These are phyloP conservation scores for Grosmannia clavigera DNA, from an alignment of 2,329 filamentous ascomycete genomes.

Conservation along the genomic window DNA sequence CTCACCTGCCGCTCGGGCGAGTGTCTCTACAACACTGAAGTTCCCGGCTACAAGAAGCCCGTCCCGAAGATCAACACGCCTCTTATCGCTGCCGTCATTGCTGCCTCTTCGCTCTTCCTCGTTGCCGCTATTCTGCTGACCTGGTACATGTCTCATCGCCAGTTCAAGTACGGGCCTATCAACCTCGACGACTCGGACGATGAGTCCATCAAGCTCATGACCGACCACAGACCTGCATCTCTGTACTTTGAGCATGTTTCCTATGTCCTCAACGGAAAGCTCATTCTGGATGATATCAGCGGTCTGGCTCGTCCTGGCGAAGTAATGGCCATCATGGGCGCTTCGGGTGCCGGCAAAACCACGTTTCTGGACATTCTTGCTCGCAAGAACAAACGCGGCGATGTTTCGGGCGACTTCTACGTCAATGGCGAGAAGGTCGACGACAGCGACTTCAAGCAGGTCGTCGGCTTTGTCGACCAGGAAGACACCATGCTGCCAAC, in stretches of 20 bases:
- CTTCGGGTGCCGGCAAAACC: conserved; percentile 93
- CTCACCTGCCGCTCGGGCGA: conserved; percentile 76
- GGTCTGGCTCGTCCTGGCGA: conserved; percentile 92
- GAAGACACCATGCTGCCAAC: conserved; percentile 96
- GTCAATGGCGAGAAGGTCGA: conserved; percentile 86
- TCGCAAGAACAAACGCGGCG: conserved; percentile 88
- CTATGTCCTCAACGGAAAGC: conserved; percentile 77
- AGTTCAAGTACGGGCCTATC: conserved; percentile 58
- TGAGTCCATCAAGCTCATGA: conserved; percentile 73
- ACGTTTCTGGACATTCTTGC: conserved; percentile 94
- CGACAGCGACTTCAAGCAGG: conserved; percentile 76
- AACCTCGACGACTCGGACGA: conserved; percentile 83
- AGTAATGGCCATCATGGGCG: conserved; percentile 94
- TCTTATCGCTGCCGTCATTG: conserved; percentile 87
- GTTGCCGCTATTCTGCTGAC: conserved; percentile 72
- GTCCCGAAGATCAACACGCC: conserved; percentile 95
- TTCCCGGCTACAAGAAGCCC: conserved; percentile 79
- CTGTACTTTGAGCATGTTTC: conserved; percentile 80
- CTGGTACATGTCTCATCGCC: conserved; percentile 79
- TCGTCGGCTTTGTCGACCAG: conserved; percentile 95
- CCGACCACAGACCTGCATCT: conserved; percentile 81
- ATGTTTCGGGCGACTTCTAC: conserved; percentile 67
- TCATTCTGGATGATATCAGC: conserved; percentile 67
- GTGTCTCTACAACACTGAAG: conserved; percentile 83
- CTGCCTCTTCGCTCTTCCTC: conserved; percentile 65